Percentiles rank a stretch among this genome's conserved stretches.
Evolutionary conservation across 805 yeast genomes (phyloP).

Genomic region (Schwanniomyces pseudopolymorphus): DNA sequence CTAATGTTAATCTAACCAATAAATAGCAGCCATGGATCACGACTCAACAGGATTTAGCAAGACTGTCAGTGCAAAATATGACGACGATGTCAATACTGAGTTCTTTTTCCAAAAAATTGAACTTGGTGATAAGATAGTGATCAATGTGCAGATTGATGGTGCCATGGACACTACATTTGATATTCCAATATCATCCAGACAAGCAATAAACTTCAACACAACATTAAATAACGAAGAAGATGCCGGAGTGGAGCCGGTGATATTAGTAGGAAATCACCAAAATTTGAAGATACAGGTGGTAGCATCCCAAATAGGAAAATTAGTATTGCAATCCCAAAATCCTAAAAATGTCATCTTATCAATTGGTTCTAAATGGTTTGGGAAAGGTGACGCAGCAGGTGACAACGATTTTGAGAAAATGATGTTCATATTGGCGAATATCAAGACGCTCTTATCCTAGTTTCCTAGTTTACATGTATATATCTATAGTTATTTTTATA

Average conservation of each 20-base stretch:
- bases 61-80: slow-evolving; percentile 7
- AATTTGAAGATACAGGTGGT: slow-evolving; percentile 49
- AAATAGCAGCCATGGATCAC: slow-evolving; percentile 3
- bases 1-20: neutral
- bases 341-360: slow-evolving; percentile 45
- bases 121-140: slow-evolving; percentile 36
- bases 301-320: slow-evolving; percentile 49
- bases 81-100: slow-evolving; percentile 9
- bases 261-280: slow-evolving; percentile 48
- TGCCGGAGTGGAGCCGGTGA: slow-evolving; percentile 43
- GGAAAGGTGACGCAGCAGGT: slow-evolving; percentile 24
- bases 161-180: slow-evolving; percentile 53
- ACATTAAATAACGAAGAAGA: slow-evolving; percentile 13
- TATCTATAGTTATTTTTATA: slow-evolving; percentile 3
- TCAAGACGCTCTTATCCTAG: slow-evolving; percentile 13
- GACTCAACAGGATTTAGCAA: slow-evolving; percentile 13
- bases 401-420: slow-evolving; percentile 46
- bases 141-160: slow-evolving; percentile 43
- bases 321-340: slow-evolving; percentile 24
- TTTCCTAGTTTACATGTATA: neutral
- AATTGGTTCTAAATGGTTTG: slow-evolving; percentile 49
- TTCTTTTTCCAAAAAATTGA: slow-evolving; percentile 30
- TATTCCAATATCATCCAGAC: slow-evolving; percentile 29
- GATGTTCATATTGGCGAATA: slow-evolving; percentile 40
- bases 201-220: slow-evolving; percentile 17